Evolutionary conservation across 108 stramenopile species (phyloP).

Genomic region (Nitzschia sp.): DNA sequence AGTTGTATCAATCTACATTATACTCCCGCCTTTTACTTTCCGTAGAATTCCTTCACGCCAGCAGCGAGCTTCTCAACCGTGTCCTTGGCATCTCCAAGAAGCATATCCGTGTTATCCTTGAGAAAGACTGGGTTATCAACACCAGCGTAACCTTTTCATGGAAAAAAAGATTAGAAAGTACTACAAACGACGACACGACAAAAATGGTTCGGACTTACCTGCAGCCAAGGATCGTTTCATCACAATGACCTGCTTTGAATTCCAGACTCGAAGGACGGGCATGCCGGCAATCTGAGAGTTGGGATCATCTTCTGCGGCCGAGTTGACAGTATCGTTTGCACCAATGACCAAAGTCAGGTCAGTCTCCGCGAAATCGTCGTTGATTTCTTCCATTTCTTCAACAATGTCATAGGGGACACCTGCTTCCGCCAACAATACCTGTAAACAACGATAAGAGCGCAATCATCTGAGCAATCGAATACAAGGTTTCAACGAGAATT

Average conservation of each 20-base stretch:
- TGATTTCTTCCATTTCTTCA: conserved; percentile 98
- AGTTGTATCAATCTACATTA: too few species aligned
- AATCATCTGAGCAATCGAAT: neutral
- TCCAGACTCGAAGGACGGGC: conserved; percentile 98
- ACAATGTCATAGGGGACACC: conserved; percentile 99
- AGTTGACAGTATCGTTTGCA: conserved; percentile 98
- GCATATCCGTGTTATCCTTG: conserved; percentile 98
- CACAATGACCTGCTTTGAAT: conserved; percentile 96
- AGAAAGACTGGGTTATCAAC: conserved; percentile 99
- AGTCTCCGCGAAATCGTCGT: conserved; percentile 92
- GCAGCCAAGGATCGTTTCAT: conserved; percentile 98
- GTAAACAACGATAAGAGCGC: too few species aligned
- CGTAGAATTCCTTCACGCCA: conserved; percentile 70
- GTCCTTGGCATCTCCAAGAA: conserved; percentile 95
- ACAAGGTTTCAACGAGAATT: neutral
- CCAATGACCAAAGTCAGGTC: conserved; percentile 97
- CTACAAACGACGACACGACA: too few species aligned
- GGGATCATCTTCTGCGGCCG: conserved; percentile 97
- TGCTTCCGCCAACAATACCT: conserved; percentile 95
- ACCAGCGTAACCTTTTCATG: conserved; percentile 99
- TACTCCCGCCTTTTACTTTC: too few species aligned
- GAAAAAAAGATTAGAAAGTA: too few species aligned
- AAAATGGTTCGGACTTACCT: too few species aligned
- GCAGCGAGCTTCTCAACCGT: conserved; percentile 87
- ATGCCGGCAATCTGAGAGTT: conserved; percentile 95